Evolutionary conservation across 768 basidiomycete species (phyloP).

Genomic region (Amanita exitialis): DNA sequence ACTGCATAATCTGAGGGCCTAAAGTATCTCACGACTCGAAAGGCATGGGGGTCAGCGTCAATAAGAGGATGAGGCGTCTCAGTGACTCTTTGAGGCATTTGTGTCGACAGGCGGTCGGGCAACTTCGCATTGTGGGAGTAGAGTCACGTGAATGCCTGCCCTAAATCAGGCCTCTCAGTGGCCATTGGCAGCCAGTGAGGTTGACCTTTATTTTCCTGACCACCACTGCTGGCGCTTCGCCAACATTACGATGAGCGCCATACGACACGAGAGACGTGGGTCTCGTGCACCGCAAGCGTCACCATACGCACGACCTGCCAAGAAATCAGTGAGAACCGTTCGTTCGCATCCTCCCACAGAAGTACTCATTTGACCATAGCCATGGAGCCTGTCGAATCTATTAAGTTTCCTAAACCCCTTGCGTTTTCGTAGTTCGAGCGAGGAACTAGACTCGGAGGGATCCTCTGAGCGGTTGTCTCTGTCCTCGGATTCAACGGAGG

Average conservation of each 20-base stretch:
- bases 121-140: background rate
- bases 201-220: conserved; percentile 10
- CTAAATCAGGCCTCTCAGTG: conserved; percentile 15
- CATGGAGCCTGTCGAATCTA: conserved; percentile 44
- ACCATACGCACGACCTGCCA: conserved; percentile 43
- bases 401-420: conserved; percentile 44
- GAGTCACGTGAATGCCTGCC: conserved; percentile 27
- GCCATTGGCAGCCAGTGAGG: conserved; percentile 9
- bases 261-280: conserved; percentile 33
- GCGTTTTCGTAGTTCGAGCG: conserved; percentile 18
- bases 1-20: conserved; percentile 78
- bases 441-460: conserved; percentile 9
- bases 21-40: conserved; percentile 83
- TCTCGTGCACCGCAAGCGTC: conserved; percentile 31
- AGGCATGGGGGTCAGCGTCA: conserved; percentile 86
- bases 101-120: background rate
- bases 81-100: conserved; percentile 39
- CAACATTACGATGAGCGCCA: conserved; percentile 41
- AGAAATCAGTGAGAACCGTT: conserved; percentile 37
- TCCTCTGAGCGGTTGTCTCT: background rate
- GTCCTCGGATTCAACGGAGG: background rate
- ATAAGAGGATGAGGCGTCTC: conserved; percentile 80
- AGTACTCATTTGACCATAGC: conserved; percentile 16
- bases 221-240: conserved; percentile 8
- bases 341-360: conserved; percentile 6